A percentile compares a stretch with the other conserved stretches of the same genome.
These are phyloP conservation scores for Plasmodium cynomolgi DNA, from an alignment of 169 alveolate species.

Conservation along the genomic window DNA sequence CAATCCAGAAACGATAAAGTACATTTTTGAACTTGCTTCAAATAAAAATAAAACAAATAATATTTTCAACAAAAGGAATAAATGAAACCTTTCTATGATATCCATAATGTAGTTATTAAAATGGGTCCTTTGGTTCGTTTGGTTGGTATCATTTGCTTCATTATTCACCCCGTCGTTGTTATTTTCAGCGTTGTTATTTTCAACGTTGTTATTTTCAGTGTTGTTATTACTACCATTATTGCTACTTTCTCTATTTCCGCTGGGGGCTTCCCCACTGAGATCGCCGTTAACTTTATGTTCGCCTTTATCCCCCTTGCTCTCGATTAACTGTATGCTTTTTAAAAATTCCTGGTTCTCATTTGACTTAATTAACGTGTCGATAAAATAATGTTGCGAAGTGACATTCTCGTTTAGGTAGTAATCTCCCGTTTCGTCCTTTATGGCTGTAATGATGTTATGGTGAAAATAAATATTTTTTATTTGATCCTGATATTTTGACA, in stretches of 20 bases:
- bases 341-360: conserved; percentile 54
- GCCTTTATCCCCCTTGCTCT: not conserved
- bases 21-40: conserved; percentile 52
- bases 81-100: conserved; percentile 37
- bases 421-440: conserved; percentile 29
- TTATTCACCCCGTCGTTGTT: not conserved
- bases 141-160: not conserved
- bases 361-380: conserved; percentile 66
- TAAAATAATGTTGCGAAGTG: conserved; percentile 48
- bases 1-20: conserved; percentile 42
- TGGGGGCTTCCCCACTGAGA: not conserved
- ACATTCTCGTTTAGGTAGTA: conserved; percentile 51
- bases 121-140: conserved; percentile 8
- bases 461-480: conserved; percentile 65
- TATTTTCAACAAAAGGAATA: conserved; percentile 49
- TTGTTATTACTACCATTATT: not conserved
- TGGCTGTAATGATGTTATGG: conserved; percentile 19
- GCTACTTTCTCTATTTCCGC: not conserved
- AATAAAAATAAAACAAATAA: conserved; percentile 67
- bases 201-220: not conserved
- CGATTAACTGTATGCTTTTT: conserved; percentile 24
- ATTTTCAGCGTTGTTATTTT: not conserved
- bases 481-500: conserved; percentile 54
- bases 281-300: conserved; percentile 6
- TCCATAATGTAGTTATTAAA: conserved; percentile 56